Percentiles rank a stretch among this genome's conserved stretches.
phyloP scores from a whole-genome alignment of 2,329 filamentous ascomycete genomes.

The Rachicladosporium sp. region DNA sequence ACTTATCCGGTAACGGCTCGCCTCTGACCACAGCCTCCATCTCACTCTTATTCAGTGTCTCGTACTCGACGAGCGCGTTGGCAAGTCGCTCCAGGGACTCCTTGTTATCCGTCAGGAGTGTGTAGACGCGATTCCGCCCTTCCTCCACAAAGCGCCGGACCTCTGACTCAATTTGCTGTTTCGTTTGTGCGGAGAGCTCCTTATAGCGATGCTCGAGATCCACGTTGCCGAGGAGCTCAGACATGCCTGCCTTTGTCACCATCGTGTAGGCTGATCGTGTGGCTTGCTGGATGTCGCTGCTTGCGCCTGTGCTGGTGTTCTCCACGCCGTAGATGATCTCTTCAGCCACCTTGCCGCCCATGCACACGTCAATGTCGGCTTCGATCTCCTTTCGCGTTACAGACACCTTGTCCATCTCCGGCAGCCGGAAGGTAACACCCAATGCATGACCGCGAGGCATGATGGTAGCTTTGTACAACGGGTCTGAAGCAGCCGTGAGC shows the following conservation, averaged over 20 bases:
- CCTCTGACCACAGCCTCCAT: constrained; percentile 83
- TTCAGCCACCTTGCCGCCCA: constrained; percentile 82
- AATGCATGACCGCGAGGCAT: constrained; percentile 78
- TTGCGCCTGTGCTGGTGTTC: constrained; percentile 80
- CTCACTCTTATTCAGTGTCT: constrained; percentile 79
- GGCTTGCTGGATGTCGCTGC: constrained; percentile 67
- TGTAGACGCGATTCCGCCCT: constrained; percentile 59
- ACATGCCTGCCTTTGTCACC: constrained; percentile 86
- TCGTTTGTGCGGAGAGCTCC: constrained; percentile 72
- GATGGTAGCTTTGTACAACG: constrained; percentile 94
- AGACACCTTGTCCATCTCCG: constrained; percentile 86
- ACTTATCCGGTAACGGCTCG: constrained; percentile 62
- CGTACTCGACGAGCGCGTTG: constrained; percentile 83
- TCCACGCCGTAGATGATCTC: constrained; percentile 87
- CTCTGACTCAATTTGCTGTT: constrained; percentile 75
- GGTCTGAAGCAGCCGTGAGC: constrained; percentile 61
- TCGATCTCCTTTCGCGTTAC: constrained; percentile 75
- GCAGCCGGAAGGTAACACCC: constrained; percentile 77
- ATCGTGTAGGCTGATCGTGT: constrained; percentile 76
- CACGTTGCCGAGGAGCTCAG: constrained; percentile 72
- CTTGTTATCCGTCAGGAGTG: constrained; percentile 60
- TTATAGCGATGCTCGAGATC: constrained; percentile 75
- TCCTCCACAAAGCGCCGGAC: constrained; percentile 77
- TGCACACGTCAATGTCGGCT: constrained; percentile 63
- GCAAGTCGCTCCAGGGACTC: constrained; percentile 80